Evolutionary conservation across 352 stramenopile species (phyloP).

Genomic region (Phytopythium kandeliae): DNA sequence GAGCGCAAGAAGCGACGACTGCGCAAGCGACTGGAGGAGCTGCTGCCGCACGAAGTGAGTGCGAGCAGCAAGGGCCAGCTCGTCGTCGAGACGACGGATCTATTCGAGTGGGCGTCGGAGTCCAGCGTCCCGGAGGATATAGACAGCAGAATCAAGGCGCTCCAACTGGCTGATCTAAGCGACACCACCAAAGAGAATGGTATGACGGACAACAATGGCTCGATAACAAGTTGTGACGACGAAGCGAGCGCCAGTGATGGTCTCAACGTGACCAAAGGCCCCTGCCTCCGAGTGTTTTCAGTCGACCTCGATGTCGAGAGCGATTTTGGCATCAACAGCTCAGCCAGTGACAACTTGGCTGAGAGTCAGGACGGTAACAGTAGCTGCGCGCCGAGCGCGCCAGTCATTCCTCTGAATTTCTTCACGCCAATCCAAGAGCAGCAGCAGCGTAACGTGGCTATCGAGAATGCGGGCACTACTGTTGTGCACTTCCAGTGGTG

Average conservation of each 20-base stretch:
- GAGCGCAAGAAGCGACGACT: conserved; percentile 55
- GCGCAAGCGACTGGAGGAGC: conserved; percentile 55
- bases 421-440: conserved; percentile 29
- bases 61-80: conserved; percentile 39
- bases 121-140: background rate
- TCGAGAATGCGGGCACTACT: conserved; percentile 49
- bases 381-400: background rate
- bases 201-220: conserved; percentile 3
- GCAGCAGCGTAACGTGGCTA: conserved; percentile 28
- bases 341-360: background rate
- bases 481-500: conserved; percentile 60
- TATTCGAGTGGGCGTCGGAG: conserved; percentile 65
- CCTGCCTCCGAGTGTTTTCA: conserved; percentile 10
- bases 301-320: background rate
- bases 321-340: conserved; percentile 2
- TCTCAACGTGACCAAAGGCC: background rate
- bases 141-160: background rate
- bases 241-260: background rate
- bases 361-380: background rate
- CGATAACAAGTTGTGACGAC: background rate
- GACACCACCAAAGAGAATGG: conserved; percentile 5
- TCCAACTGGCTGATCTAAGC: background rate
- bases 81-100: conserved; percentile 44
- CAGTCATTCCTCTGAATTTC: conserved; percentile 33
- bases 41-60: conserved; percentile 65